Conservation (phyloP, 2,329 filamentous ascomycete species). For the Colletotrichum abscissum region DNA sequence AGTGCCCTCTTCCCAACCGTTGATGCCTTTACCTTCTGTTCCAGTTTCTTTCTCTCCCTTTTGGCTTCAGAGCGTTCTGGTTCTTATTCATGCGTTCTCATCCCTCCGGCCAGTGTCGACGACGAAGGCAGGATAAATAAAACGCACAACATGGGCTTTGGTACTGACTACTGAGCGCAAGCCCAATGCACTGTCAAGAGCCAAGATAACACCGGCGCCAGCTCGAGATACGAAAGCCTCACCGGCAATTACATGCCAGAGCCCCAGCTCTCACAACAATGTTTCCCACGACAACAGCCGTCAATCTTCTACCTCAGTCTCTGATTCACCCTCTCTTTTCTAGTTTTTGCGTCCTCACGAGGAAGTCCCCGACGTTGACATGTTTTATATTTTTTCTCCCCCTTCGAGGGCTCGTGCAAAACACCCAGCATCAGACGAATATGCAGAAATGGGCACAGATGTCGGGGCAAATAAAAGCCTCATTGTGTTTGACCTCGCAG, state of each 20-base stretch:
- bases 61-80: neutral
- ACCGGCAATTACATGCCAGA: slow-evolving; percentile 10
- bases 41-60: neutral
- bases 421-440: slow-evolving; percentile 26
- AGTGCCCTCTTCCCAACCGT: neutral
- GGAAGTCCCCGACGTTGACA: neutral
- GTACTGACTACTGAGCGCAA: slow-evolving; percentile 13
- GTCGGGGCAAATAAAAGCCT: neutral
- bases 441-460: slow-evolving; percentile 30
- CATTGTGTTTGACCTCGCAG: slow-evolving; percentile 21
- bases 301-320: neutral
- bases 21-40: neutral
- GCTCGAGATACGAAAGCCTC: slow-evolving; percentile 14
- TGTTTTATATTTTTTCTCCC: neutral
- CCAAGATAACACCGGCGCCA: slow-evolving; percentile 7
- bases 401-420: slow-evolving; percentile 17
- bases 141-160: slow-evolving; percentile 5
- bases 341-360: neutral
- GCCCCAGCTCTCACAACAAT: neutral
- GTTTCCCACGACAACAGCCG: neutral
- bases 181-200: slow-evolving; percentile 20
- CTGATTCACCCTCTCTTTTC: neutral
- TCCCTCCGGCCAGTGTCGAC: neutral
- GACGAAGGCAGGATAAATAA: neutral
- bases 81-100: neutral